A percentile compares a stretch with the other conserved stretches of the same genome.
These are phyloP conservation scores for Saussurea involucrata DNA, from an alignment of 129 eudicot species.

Conservation along the genomic window DNA sequence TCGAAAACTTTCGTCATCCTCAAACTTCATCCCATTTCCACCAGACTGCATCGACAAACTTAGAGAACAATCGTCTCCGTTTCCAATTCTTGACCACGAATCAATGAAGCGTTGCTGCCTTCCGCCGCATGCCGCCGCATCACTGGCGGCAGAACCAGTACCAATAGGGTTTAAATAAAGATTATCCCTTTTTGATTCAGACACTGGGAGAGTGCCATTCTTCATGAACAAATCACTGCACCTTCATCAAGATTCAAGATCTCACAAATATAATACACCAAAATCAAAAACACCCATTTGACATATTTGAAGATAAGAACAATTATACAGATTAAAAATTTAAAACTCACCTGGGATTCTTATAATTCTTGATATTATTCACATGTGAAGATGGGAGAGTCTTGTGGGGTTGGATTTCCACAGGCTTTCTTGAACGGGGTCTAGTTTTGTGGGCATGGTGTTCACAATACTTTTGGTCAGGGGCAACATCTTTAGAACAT, in stretches of 20 bases:
- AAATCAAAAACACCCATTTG: conserved; percentile 3
- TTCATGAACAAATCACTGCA: conserved; percentile 41
- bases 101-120: conserved; percentile 46
- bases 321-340: not conserved
- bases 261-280: not conserved
- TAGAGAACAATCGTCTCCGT: conserved; percentile 28
- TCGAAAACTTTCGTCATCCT: conserved; percentile 12
- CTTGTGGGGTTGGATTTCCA: conserved; percentile 38
- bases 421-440: conserved; percentile 88
- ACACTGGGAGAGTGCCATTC: conserved; percentile 12
- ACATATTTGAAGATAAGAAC: conserved; percentile 4
- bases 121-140: not conserved
- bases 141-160: not conserved
- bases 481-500: conserved; percentile 59
- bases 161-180: not conserved
- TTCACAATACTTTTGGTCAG: conserved; percentile 70
- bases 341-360: conserved; percentile 23
- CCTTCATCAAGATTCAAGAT: conserved; percentile 17
- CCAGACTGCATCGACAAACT: conserved; percentile 52
- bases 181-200: conserved; percentile 19
- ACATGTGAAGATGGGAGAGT: not conserved
- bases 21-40: conserved; percentile 27
- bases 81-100: conserved; percentile 37
- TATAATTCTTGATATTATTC: not conserved
- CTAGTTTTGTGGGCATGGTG: conserved; percentile 56